phyloP scores from a whole-genome alignment of 768 basidiomycete genomes.

The Crepidotus variabilis region DNA sequence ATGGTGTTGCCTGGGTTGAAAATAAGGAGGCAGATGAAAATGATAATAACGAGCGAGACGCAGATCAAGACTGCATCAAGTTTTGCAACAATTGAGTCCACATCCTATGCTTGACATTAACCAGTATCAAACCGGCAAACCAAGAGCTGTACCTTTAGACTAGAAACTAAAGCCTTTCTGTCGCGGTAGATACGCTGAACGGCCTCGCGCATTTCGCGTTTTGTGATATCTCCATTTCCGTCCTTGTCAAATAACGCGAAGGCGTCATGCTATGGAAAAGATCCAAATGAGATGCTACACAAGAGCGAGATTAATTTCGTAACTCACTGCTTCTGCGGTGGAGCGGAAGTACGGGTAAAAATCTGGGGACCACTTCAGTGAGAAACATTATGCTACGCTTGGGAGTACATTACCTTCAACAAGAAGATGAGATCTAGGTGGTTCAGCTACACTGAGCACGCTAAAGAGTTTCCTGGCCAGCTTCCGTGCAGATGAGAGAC shows the following conservation, averaged over 20 bases:
- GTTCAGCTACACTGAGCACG: conserved; percentile 54
- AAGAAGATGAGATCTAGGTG: conserved; percentile 56
- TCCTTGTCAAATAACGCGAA: conserved; percentile 77
- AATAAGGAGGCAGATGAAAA: conserved; percentile 72
- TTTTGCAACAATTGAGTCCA: conserved; percentile 70
- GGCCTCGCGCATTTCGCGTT: conserved; percentile 77
- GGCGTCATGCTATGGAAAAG: conserved; percentile 49
- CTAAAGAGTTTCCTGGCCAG: conserved; percentile 68
- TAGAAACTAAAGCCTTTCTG: conserved; percentile 64
- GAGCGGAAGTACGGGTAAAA: conserved; percentile 76
- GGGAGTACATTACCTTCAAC: conserved; percentile 51
- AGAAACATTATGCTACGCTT: neutral
- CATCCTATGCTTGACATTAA: conserved; percentile 41
- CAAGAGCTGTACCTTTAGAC: conserved; percentile 52
- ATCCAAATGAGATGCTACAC: conserved; percentile 6
- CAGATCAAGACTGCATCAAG: conserved; percentile 71
- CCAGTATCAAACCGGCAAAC: neutral
- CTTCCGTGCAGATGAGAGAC: conserved; percentile 59
- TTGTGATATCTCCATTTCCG: conserved; percentile 78
- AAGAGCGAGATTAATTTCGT: neutral
- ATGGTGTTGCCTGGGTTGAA: conserved; percentile 67
- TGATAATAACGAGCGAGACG: conserved; percentile 50
- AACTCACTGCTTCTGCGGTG: conserved; percentile 64
- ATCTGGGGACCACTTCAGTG: conserved; percentile 36
- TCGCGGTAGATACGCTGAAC: conserved; percentile 80